These are phyloP conservation scores for Apiotrichum akiyoshidainum DNA, from an alignment of 1,284 basidiomycete species.

Conservation along the genomic window DNA sequence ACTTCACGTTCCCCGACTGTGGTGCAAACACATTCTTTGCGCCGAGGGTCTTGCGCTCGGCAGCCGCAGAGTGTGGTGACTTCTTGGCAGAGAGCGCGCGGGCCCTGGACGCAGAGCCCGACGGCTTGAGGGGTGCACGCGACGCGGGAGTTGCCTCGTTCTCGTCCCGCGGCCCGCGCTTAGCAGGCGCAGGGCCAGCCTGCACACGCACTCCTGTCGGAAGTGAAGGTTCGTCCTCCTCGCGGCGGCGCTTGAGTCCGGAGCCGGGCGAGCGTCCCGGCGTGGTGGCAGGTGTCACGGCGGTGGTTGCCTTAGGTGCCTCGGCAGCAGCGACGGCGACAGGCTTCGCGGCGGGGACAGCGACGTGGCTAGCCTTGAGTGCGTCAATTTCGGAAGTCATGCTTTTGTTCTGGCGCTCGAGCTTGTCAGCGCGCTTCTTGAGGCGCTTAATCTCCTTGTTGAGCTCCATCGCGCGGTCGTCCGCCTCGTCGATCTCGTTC, in stretches of 20 bases:
- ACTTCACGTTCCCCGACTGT: background rate
- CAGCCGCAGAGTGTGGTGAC: background rate
- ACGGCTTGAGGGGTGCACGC: background rate
- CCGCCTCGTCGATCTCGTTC: constrained; percentile 23
- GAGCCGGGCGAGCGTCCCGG: background rate
- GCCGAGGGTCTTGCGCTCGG: background rate
- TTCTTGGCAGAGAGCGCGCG: background rate
- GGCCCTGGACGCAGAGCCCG: background rate
- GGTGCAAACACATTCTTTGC: background rate
- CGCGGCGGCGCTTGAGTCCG: constrained; percentile 17
- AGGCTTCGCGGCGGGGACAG: background rate
- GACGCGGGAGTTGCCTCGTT: background rate
- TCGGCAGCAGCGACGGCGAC: background rate
- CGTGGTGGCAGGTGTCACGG: background rate
- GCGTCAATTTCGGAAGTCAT: constrained; percentile 15
- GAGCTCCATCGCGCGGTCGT: constrained; percentile 21
- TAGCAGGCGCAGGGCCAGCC: background rate
- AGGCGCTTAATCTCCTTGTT: constrained; percentile 16
- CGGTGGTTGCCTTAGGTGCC: background rate
- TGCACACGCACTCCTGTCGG: constrained; percentile 11
- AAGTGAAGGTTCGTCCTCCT: constrained; percentile 2
- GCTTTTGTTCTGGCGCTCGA: constrained; percentile 14
- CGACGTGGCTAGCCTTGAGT: background rate
- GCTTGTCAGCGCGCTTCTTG: constrained; percentile 10
- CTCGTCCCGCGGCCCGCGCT: background rate